Evolutionary conservation across 1,284 basidiomycete species (phyloP).

Genomic region (Somion occarium): DNA sequence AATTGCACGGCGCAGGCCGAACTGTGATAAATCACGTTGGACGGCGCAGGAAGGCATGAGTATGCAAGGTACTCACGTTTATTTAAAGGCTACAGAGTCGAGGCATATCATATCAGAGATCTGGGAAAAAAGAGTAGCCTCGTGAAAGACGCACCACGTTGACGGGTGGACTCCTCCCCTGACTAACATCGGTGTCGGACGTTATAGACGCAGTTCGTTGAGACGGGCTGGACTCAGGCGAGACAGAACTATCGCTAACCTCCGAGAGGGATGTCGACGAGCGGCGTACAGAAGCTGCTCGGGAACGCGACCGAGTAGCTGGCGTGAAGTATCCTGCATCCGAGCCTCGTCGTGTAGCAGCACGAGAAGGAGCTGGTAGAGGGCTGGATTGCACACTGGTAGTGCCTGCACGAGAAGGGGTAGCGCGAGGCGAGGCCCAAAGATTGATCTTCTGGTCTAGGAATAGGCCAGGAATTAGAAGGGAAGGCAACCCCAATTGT

Average conservation of each 20-base stretch:
- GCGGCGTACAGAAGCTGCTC: background rate
- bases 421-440: background rate
- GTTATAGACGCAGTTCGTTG: background rate
- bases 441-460: slow-evolving; percentile 43
- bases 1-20: slow-evolving; percentile 1
- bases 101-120: background rate
- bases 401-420: background rate
- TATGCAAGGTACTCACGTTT: background rate
- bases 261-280: background rate
- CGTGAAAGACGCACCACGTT: background rate
- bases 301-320: background rate
- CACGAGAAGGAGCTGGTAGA: background rate
- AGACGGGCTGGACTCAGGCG: background rate
- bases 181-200: background rate
- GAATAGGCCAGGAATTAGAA: slow-evolving; percentile 59
- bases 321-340: background rate
- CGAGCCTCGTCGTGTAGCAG: background rate
- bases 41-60: background rate
- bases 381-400: background rate
- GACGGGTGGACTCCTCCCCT: background rate
- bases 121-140: no score
- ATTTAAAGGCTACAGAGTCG: background rate
- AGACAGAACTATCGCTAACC: background rate
- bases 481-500: slow-evolving; percentile 47
- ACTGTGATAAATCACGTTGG: background rate